Conservation (phyloP, 345 rosid species). For the Dipteronia dyeriana region DNA sequence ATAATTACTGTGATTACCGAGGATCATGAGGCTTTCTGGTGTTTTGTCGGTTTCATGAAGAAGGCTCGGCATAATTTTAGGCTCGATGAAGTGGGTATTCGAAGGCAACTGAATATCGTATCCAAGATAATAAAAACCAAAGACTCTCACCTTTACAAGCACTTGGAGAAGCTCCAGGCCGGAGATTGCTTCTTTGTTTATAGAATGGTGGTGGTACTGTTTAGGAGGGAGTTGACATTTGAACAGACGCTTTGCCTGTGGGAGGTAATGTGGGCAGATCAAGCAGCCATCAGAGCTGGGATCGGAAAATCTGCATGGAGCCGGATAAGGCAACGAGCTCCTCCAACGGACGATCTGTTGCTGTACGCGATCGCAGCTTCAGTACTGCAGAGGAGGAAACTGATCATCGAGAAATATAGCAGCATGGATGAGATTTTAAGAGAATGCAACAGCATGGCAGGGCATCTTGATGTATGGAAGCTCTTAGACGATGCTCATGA, state of each 20-base stretch:
- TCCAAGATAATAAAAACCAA: conserved; percentile 85
- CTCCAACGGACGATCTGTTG: conserved; percentile 89
- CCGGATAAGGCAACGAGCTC: conserved; percentile 74
- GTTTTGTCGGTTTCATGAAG: conserved; percentile 93
- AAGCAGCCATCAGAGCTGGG: conserved; percentile 88
- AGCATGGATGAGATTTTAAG: conserved; percentile 93
- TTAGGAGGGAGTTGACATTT: conserved; percentile 81
- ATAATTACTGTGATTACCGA: conserved; percentile 70
- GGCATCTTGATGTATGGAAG: conserved; percentile 96
- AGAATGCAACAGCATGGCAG: conserved; percentile 91
- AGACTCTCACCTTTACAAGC: conserved; percentile 86
- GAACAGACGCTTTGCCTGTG: conserved; percentile 87
- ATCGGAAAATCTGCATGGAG: conserved; percentile 88
- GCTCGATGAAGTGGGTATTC: conserved; percentile 89
- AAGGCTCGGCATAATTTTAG: conserved; percentile 96
- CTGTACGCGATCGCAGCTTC: conserved; percentile 88
- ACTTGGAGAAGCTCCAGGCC: conserved; percentile 85
- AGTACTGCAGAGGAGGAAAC: conserved; percentile 85
- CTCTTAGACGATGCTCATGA: conserved; percentile 90
- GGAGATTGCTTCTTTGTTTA: conserved; percentile 98
- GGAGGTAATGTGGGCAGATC: conserved; percentile 99
- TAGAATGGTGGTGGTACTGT: conserved; percentile 94
- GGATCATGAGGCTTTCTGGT: conserved; percentile 96
- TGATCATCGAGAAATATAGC: conserved; percentile 80
- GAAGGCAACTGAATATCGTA: conserved; percentile 78